Conservation (phyloP, 2,329 filamentous ascomycete genomes). For the Pyricularia pennisetigena region DNA sequence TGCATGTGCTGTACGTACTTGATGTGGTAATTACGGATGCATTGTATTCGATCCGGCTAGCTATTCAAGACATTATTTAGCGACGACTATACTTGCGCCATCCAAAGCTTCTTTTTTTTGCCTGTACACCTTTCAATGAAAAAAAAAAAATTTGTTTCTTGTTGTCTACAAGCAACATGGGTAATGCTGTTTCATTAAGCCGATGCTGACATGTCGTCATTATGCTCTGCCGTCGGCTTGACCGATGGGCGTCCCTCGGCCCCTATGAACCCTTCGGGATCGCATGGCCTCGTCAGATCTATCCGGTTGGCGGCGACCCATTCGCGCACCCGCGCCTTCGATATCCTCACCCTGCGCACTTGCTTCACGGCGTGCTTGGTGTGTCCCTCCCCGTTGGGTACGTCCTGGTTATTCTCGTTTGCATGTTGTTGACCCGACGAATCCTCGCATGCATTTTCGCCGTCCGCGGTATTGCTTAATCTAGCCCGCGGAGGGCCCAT, state of each 20-base stretch:
- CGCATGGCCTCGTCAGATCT: constrained; percentile 55
- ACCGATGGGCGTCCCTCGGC: constrained; percentile 13
- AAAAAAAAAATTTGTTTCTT: too few relatives aligned
- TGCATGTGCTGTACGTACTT: too few relatives aligned
- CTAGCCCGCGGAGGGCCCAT: constrained; percentile 29
- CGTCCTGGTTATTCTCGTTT: constrained; percentile 8
- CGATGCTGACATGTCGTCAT: constrained; percentile 14
- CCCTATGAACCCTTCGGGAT: constrained; percentile 64
- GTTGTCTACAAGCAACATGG: not conserved
- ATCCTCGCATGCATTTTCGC: constrained; percentile 8
- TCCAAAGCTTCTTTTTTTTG: too few relatives aligned
- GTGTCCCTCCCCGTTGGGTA: constrained; percentile 9
- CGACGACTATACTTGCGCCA: too few relatives aligned
- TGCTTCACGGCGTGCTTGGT: constrained; percentile 19
- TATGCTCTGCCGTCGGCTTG: constrained; percentile 7
- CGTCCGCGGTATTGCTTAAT: constrained; percentile 3
- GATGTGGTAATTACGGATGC: too few relatives aligned
- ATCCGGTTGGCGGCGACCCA: constrained; percentile 59
- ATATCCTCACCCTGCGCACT: constrained; percentile 38
- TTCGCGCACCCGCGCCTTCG: constrained; percentile 46
- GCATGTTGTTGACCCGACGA: constrained; percentile 5
- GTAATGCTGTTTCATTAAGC: not conserved
- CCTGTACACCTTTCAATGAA: too few relatives aligned
- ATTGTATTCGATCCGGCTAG: too few relatives aligned
- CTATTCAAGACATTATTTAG: too few relatives aligned